A percentile compares a stretch with the other conserved stretches of the same genome.
phyloP scores from a whole-genome alignment of 306 rosid species.

The Herpetospermum pedunculosum region DNA sequence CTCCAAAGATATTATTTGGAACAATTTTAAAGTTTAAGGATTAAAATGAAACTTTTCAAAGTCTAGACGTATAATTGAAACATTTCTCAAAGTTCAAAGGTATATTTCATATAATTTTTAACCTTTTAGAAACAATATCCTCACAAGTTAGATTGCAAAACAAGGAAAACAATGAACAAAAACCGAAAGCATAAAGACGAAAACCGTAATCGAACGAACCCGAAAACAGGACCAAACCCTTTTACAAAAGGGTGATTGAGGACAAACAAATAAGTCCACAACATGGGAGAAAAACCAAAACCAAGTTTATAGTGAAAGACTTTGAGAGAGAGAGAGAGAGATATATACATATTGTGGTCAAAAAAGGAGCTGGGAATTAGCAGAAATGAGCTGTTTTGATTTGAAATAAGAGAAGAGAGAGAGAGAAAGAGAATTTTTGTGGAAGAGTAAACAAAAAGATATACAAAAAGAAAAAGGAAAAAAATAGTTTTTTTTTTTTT shows the following conservation, averaged over 20 bases:
- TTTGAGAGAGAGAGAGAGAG: background rate
- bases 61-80: too few relatives aligned
- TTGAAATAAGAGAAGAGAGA: slow-evolving; percentile 5
- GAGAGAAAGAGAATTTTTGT: slow-evolving; percentile 11
- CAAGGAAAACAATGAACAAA: background rate
- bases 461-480: background rate
- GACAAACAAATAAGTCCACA: slow-evolving; percentile 5
- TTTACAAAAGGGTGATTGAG: background rate
- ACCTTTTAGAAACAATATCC: too few relatives aligned
- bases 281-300: background rate
- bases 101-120: too few relatives aligned
- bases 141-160: too few relatives aligned
- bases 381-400: slow-evolving; percentile 7
- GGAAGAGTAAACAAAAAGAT: background rate
- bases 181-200: background rate
- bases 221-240: background rate
- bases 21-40: too few relatives aligned
- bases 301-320: background rate
- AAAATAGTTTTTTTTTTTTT: too few relatives aligned
- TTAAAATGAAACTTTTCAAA: too few relatives aligned
- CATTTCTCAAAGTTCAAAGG: too few relatives aligned
- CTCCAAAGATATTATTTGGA: too few relatives aligned
- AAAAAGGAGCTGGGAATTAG: background rate
- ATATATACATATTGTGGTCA: background rate
- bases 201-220: background rate